Evolutionary conservation across 441 rosid genomes (phyloP).

Genomic region (Codiaeum variegatum): DNA sequence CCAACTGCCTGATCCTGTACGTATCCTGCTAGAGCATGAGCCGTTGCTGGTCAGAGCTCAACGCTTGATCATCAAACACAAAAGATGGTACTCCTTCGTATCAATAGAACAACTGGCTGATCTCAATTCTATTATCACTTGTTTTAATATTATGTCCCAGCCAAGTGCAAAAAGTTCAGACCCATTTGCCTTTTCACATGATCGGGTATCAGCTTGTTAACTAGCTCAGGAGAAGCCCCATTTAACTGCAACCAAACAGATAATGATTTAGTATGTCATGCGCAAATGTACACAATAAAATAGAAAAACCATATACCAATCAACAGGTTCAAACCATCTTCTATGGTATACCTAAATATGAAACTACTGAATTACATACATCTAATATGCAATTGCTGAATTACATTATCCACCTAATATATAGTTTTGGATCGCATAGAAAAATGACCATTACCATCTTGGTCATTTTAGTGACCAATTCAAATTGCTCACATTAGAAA

Average conservation of each 20-base stretch:
- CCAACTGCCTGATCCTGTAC: constrained; percentile 29
- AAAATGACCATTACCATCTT: neutral
- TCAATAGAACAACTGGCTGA: constrained; percentile 26
- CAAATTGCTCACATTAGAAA: neutral
- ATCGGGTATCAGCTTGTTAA: constrained; percentile 86
- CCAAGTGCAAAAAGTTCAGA: constrained; percentile 58
- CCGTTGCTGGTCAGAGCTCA: constrained; percentile 38
- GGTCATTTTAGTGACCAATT: neutral
- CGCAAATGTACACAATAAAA: neutral
- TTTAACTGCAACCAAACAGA: constrained; percentile 41
- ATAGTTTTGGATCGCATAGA: neutral
- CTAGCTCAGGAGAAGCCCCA: constrained; percentile 77
- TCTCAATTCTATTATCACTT: constrained; percentile 16
- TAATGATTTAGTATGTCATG: neutral
- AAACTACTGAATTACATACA: neutral
- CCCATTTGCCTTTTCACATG: constrained; percentile 76
- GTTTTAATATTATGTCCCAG: constrained; percentile 35
- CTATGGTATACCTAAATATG: neutral
- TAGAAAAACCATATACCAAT: neutral
- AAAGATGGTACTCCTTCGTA: constrained; percentile 26
- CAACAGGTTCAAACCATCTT: neutral
- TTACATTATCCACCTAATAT: neutral
- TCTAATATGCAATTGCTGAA: neutral
- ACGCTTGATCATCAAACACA: constrained; percentile 28
- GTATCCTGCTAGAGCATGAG: constrained; percentile 23